Conservation (phyloP, 495 filamentous ascomycete genomes). For the Penicillium bialowiezense region DNA sequence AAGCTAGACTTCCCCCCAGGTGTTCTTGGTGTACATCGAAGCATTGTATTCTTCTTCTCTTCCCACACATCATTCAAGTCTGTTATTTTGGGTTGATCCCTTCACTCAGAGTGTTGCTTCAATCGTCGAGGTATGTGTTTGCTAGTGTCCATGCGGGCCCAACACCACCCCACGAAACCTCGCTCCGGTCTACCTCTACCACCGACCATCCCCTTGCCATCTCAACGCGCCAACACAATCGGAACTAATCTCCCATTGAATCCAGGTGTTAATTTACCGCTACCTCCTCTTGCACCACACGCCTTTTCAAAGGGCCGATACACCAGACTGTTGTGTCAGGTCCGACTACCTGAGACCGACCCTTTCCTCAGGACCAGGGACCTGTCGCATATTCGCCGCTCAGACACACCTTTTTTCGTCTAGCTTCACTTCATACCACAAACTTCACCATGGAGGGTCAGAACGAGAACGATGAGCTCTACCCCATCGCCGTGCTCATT, state of each 20-base stretch:
- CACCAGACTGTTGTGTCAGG: constrained; percentile 13
- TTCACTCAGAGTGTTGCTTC: not conserved
- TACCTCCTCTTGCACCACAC: not conserved
- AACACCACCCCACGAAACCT: constrained; percentile 49
- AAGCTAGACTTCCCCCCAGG: constrained; percentile 4
- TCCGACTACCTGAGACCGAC: constrained; percentile 24
- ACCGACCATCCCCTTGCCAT: constrained; percentile 24
- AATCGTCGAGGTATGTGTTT: constrained; percentile 31
- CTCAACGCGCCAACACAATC: constrained; percentile 8
- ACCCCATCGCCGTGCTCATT: constrained; percentile 98
- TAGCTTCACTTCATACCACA: constrained; percentile 20
- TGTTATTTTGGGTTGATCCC: not conserved
- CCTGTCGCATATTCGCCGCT: constrained; percentile 30
- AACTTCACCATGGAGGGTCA: constrained; percentile 63
- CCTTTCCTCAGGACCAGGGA: constrained; percentile 31
- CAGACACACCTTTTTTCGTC: constrained; percentile 14
- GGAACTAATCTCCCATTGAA: constrained; percentile 11
- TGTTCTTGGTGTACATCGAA: not conserved
- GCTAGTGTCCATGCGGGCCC: constrained; percentile 37
- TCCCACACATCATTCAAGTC: not conserved
- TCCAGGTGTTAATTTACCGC: constrained; percentile 1
- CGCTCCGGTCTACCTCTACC: constrained; percentile 31
- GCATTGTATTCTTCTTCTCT: constrained; percentile 4
- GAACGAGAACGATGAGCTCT: constrained; percentile 89
- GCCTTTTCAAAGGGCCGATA: not conserved